Evolutionary conservation across 345 rosid species (phyloP).

Genomic region (Eucalyptus shirleyi): DNA sequence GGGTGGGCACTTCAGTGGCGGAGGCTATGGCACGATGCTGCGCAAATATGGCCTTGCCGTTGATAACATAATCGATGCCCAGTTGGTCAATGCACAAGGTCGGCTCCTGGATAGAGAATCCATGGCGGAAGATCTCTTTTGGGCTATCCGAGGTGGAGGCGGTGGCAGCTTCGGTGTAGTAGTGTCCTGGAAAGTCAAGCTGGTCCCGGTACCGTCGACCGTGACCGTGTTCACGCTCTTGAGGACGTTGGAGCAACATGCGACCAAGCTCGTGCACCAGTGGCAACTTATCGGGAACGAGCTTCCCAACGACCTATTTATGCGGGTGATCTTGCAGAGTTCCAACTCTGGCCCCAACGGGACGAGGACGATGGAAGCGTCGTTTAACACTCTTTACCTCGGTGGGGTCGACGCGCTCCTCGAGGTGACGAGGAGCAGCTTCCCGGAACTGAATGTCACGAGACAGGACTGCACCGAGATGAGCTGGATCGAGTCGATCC

Average conservation of each 20-base stretch:
- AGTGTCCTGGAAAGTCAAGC: neutral
- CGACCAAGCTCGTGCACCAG: neutral
- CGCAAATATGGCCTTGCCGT: neutral
- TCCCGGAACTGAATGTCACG: slow-evolving; percentile 25
- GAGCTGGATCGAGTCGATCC: slow-evolving; percentile 34
- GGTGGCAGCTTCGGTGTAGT: neutral
- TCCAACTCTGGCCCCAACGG: neutral
- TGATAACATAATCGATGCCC: neutral
- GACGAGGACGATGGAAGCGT: neutral
- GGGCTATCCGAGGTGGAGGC: neutral
- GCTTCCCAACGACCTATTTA: neutral
- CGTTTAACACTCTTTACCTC: slow-evolving; percentile 19
- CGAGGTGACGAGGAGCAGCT: neutral
- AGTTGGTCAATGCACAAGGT: neutral
- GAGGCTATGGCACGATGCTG: neutral
- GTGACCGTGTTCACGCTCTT: neutral
- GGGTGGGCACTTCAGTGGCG: neutral
- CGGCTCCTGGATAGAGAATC: neutral
- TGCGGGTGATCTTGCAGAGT: neutral
- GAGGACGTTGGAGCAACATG: neutral
- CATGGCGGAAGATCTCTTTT: neutral
- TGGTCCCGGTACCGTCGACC: neutral
- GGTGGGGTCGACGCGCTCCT: slow-evolving; percentile 9
- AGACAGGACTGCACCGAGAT: slow-evolving; percentile 19
- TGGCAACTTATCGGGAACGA: neutral